phyloP scores from a whole-genome alignment of 306 rosid genomes.

The Rubus idaeus region DNA sequence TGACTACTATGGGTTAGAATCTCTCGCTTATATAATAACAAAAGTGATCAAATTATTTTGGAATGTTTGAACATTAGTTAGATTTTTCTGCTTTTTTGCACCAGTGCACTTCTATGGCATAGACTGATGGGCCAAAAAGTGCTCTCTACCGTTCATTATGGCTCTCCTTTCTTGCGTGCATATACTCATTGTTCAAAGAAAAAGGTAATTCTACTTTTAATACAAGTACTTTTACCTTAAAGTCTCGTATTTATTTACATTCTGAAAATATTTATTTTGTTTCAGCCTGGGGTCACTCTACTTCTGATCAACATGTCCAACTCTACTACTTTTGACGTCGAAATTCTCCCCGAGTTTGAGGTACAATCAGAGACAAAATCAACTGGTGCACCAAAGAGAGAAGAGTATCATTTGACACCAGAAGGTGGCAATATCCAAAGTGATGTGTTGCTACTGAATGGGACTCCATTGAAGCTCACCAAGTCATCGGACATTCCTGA shows the following conservation, averaged over 20 bases:
- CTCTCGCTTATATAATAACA: not conserved
- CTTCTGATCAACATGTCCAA: constrained; percentile 62
- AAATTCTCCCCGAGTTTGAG: constrained; percentile 25
- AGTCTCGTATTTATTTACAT: not conserved
- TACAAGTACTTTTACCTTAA: no score
- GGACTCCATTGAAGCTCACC: constrained; percentile 44
- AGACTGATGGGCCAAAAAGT: constrained; percentile 51
- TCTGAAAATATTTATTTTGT: not conserved
- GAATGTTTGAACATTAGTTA: not conserved
- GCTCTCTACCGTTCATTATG: constrained; percentile 30
- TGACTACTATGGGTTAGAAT: constrained; percentile 54
- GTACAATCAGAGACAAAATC: not conserved
- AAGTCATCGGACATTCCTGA: constrained; percentile 39
- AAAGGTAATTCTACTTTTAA: constrained; percentile 8
- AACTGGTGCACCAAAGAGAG: constrained; percentile 19
- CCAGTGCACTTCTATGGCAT: constrained; percentile 54
- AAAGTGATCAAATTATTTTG: not conserved
- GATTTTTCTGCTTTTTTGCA: not conserved
- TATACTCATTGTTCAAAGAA: constrained; percentile 48
- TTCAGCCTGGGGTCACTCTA: constrained; percentile 39
- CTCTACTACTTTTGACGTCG: constrained; percentile 37
- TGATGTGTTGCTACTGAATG: constrained; percentile 48
- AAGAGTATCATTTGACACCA: constrained; percentile 69
- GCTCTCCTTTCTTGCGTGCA: constrained; percentile 42
- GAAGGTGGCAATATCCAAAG: constrained; percentile 54